These are phyloP conservation scores for Paraleonurus japonicus DNA, from an alignment of 257 asterid species.

Conservation along the genomic window DNA sequence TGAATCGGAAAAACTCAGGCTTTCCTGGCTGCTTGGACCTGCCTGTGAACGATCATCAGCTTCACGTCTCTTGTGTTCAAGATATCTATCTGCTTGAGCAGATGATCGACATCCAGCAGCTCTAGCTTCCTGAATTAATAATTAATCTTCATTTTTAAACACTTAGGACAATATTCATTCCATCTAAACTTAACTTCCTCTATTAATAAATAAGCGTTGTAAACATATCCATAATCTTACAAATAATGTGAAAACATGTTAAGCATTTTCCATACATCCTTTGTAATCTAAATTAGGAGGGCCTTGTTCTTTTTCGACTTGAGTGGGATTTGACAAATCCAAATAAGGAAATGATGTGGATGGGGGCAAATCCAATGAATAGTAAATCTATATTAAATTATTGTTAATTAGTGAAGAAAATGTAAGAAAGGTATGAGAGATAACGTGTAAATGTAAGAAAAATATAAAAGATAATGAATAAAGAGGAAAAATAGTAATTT, in stretches of 20 bases:
- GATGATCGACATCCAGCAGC: constrained; percentile 73
- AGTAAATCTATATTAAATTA: too few species aligned
- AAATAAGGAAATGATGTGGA: too few species aligned
- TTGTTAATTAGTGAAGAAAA: too few species aligned
- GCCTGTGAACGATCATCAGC: constrained; percentile 53
- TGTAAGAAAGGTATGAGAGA: too few species aligned
- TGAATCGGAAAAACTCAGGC: constrained; percentile 48
- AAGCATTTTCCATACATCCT: background rate
- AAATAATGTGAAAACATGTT: background rate
- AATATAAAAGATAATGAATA: too few species aligned
- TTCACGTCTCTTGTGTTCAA: constrained; percentile 59
- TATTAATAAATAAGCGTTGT: background rate
- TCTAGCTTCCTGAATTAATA: constrained; percentile 71
- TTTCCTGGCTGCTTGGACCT: constrained; percentile 56
- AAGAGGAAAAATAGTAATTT: too few species aligned
- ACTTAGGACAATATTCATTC: background rate
- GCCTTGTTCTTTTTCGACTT: too few species aligned
- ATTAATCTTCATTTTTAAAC: constrained; percentile 25
- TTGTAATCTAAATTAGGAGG: background rate
- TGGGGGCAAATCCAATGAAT: too few species aligned
- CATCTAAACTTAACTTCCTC: background rate
- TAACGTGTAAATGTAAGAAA: too few species aligned
- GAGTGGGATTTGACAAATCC: too few species aligned
- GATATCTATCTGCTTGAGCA: constrained; percentile 66
- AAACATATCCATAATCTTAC: background rate